These are phyloP conservation scores for Fusarium heterosporum DNA, from an alignment of 2,329 filamentous ascomycete species.

Conservation along the genomic window DNA sequence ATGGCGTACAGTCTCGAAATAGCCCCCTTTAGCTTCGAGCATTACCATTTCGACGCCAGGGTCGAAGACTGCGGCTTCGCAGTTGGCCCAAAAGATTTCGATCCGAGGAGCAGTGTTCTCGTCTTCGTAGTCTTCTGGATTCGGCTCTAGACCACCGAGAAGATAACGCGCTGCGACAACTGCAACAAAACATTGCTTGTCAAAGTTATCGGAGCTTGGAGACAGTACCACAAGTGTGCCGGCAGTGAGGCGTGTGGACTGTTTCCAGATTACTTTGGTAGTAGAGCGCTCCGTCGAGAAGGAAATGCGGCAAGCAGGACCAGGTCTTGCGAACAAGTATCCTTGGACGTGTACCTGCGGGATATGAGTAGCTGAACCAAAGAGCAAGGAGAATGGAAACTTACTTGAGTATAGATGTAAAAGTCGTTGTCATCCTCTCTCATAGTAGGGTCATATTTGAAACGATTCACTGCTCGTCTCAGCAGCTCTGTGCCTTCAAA, in stretches of 20 bases:
- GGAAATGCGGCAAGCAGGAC: conserved; percentile 73
- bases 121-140: conserved; percentile 46
- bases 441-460: conserved; percentile 64
- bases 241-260: conserved; percentile 63
- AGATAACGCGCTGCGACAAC: conserved; percentile 77
- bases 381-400: background rate
- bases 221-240: conserved; percentile 67
- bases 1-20: conserved; percentile 82
- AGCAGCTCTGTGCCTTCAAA: conserved; percentile 79
- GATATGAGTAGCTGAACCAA: conserved; percentile 1
- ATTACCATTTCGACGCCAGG: conserved; percentile 78
- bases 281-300: conserved; percentile 76
- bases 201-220: conserved; percentile 69
- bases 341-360: conserved; percentile 73
- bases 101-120: conserved; percentile 69
- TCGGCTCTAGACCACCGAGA: conserved; percentile 68
- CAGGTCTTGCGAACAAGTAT: conserved; percentile 70
- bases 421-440: conserved; percentile 61
- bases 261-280: conserved; percentile 74
- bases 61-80: conserved; percentile 73
- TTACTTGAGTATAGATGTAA: conserved; percentile 75
- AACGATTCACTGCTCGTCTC: conserved; percentile 71
- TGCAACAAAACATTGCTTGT: conserved; percentile 74
- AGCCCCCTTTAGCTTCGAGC: conserved; percentile 79
- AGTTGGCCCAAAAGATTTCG: conserved; percentile 77